Evolutionary conservation across 768 basidiomycete genomes (phyloP), one percentile per base, ranked within the genome.

Genomic region (Boletus huronensis): DNA sequence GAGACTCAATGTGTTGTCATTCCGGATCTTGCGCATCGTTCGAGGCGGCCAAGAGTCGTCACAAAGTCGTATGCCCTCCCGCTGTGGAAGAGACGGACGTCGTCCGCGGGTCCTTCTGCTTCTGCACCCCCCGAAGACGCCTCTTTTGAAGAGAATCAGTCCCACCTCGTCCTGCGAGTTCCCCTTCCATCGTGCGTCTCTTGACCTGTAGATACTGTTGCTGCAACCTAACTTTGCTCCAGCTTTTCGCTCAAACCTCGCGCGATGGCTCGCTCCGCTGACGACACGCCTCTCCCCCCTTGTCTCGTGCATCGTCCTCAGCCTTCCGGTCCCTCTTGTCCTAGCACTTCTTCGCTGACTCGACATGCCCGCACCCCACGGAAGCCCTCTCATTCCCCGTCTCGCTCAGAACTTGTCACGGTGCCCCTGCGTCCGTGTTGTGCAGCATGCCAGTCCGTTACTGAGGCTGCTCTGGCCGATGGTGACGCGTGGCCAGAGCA

Each of bases 361-460:
- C 56, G 64, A 47, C 58, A 55, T n/a, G 32, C 50, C 25, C 67
- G 46, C 50, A 43, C 42, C 38, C 56, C 51, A 34, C 70, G 61
- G 36, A 69, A 54, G 57, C 50, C 60, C 46, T 59, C 59, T 50
- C 62, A 55, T 55, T 69, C 66, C 42, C 74, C 77, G 28, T 73
- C 75, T 45, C 74, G 71, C 19, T 59, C 77, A 16, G 68, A 76
- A 38, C 56, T 70, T 25, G 58, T 75, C 29, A 89, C 85, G 0
- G 70, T 91, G 1, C 89, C 89, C 7, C 72, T 91, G 16, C 83
- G 89, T 40, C 75, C 82, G 13, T 91, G 89, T 68, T 91, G 89
- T 62, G 67, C 76, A 9, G 78, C 82, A 42, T 91, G 89, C 63
- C 76, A 80, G 38, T 66, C 70, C 34, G 76, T 77, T 54, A 85